These are phyloP conservation scores for Phytophthora europaea DNA, from an alignment of 352 stramenopile species.

Conservation along the genomic window DNA sequence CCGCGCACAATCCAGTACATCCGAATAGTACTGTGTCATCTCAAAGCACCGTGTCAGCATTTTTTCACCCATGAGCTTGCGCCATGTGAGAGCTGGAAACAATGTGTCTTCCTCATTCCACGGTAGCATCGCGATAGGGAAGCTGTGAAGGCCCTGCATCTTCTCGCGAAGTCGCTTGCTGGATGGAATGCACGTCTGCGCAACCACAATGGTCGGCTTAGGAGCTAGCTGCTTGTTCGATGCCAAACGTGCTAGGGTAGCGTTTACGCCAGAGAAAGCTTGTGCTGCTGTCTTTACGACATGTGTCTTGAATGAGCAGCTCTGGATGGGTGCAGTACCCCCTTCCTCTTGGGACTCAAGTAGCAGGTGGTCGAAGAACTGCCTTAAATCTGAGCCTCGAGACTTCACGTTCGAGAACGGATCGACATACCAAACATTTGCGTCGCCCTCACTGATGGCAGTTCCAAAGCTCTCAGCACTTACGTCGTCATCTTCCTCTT, in stretches of 20 bases:
- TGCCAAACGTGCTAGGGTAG: slow-evolving; percentile 80
- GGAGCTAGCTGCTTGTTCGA: slow-evolving; percentile 84
- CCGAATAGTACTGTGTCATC: slow-evolving; percentile 92
- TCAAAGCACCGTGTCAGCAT: slow-evolving; percentile 82
- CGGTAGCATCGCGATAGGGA: slow-evolving; percentile 93
- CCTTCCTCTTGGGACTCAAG: slow-evolving; percentile 50
- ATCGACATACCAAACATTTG: slow-evolving; percentile 76
- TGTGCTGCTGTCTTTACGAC: slow-evolving; percentile 84
- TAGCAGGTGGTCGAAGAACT: slow-evolving; percentile 65
- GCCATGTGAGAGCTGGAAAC: slow-evolving; percentile 96
- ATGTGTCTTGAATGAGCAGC: slow-evolving; percentile 66
- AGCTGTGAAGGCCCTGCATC: slow-evolving; percentile 92
- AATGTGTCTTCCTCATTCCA: slow-evolving; percentile 80
- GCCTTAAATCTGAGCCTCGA: slow-evolving; percentile 57
- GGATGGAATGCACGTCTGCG: slow-evolving; percentile 70
- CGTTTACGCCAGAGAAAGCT: slow-evolving; percentile 90
- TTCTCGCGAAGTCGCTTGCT: slow-evolving; percentile 75
- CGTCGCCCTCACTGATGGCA: slow-evolving; percentile 50
- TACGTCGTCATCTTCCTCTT: slow-evolving; percentile 43
- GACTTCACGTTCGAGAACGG: slow-evolving; percentile 67
- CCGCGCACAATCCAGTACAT: slow-evolving; percentile 86
- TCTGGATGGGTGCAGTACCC: slow-evolving; percentile 43
- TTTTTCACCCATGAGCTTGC: slow-evolving; percentile 83
- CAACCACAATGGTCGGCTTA: slow-evolving; percentile 92
- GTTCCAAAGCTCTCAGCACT: slow-evolving; percentile 13